Evolutionary conservation across 2,329 filamentous ascomycete genomes (phyloP).

Genomic region (Aureobasidium namibiae): DNA sequence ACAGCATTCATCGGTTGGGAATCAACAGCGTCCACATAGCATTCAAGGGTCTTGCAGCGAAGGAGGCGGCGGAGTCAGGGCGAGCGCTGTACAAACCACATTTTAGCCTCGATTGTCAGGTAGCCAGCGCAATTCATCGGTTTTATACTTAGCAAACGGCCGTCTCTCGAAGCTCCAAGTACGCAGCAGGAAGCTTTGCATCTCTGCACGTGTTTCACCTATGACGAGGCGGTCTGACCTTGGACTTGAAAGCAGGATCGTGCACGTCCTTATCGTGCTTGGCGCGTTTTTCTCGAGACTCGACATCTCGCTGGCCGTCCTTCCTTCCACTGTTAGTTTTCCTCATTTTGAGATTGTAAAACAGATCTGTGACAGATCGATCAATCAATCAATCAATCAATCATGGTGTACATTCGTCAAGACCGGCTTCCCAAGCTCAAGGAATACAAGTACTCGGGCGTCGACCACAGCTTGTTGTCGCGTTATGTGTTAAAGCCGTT

Average conservation of each 20-base stretch:
- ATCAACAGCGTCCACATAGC: slow-evolving; percentile 4
- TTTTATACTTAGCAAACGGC: not conserved
- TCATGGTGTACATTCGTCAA: slow-evolving; percentile 93
- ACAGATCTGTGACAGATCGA: not conserved
- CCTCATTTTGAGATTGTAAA: not conserved
- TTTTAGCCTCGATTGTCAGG: not conserved
- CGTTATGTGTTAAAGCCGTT: slow-evolving; percentile 96
- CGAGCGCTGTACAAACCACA: not conserved
- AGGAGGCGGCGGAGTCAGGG: not conserved
- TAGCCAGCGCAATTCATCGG: not conserved
- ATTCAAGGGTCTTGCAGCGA: slow-evolving; percentile 1
- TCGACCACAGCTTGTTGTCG: slow-evolving; percentile 84
- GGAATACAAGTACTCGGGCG: slow-evolving; percentile 82
- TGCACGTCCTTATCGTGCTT: slow-evolving; percentile 1
- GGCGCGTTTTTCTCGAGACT: slow-evolving; percentile 3
- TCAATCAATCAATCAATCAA: too few relatives aligned
- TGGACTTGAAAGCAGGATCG: not conserved
- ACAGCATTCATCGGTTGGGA: slow-evolving; percentile 2
- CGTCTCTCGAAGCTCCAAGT: not conserved
- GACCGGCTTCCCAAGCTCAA: slow-evolving; percentile 79
- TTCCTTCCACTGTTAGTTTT: not conserved
- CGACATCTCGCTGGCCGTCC: not conserved
- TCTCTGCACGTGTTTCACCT: not conserved
- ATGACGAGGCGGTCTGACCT: not conserved
- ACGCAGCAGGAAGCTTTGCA: not conserved